A percentile compares a stretch with the other conserved stretches of the same genome.
Evolutionary conservation across 768 basidiomycete genomes (phyloP).

Genomic region (Dioszegia hungarica): DNA sequence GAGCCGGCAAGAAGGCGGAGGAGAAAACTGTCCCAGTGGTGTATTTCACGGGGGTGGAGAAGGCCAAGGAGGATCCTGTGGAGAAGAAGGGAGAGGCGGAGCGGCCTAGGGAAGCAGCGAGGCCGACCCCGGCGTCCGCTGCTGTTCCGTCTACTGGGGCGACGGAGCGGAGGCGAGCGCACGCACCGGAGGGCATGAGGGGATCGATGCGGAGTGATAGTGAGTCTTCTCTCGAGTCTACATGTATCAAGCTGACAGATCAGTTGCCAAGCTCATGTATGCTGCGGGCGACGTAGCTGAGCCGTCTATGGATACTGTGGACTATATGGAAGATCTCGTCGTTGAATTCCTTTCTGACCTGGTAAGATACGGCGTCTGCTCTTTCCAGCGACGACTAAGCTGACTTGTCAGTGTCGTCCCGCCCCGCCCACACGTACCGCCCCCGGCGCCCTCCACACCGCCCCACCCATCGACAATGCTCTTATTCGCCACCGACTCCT

Average conservation of each 20-base stretch:
- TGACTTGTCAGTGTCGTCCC: constrained; percentile 28
- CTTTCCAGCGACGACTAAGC: neutral
- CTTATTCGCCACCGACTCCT: constrained; percentile 30
- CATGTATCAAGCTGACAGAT: neutral
- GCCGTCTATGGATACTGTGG: constrained; percentile 31
- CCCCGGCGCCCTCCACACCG: constrained; percentile 8
- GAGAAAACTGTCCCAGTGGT: neutral
- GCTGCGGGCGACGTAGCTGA: constrained; percentile 38
- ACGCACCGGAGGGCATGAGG: constrained; percentile 29
- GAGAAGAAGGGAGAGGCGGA: neutral
- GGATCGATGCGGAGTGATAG: constrained; percentile 36
- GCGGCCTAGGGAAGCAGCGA: neutral
- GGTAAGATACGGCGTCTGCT: too few species aligned
- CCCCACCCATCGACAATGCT: constrained; percentile 17
- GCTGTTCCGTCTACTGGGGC: neutral
- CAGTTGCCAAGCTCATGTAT: constrained; percentile 41
- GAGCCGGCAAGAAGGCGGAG: neutral
- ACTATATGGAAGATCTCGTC: constrained; percentile 40
- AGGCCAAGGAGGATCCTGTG: neutral
- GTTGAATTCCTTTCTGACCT: constrained; percentile 36
- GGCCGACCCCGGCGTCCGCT: neutral
- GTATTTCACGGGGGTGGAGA: neutral
- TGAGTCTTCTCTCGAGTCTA: constrained; percentile 11
- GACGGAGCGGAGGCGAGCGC: neutral
- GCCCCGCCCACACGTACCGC: constrained; percentile 20